A percentile compares a stretch with the other conserved stretches of the same genome.
These are phyloP conservation scores for Spergularia bocconei DNA, from an alignment of 148 eudicot species.

Conservation along the genomic window DNA sequence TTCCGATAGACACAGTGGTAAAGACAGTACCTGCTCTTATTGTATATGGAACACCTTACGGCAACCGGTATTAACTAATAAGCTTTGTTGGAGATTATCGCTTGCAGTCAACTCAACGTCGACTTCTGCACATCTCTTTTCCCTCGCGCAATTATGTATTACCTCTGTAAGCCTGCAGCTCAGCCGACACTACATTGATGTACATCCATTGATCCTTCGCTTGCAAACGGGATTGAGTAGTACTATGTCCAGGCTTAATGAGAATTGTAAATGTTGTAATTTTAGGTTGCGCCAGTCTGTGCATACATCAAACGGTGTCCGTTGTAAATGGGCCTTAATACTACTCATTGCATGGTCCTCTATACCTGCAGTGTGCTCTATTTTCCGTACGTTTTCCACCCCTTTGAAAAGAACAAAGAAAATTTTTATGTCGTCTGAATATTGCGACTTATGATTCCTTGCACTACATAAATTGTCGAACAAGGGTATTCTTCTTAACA, in stretches of 20 bases:
- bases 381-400: too few relatives aligned
- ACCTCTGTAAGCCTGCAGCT: not conserved
- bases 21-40: conserved; percentile 71
- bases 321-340: not conserved
- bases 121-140: not conserved
- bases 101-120: not conserved
- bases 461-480: too few relatives aligned
- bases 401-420: too few relatives aligned
- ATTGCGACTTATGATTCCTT: too few relatives aligned
- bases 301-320: not conserved
- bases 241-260: not conserved
- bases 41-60: conserved; percentile 82
- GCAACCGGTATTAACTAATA: conserved; percentile 50
- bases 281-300: not conserved
- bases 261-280: not conserved
- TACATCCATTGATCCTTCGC: not conserved
- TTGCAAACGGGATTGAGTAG: not conserved
- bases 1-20: conserved; percentile 81
- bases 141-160: not conserved
- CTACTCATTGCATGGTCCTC: too few relatives aligned
- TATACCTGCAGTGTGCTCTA: too few relatives aligned
- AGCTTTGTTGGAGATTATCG: not conserved
- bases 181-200: not conserved
- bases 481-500: too few relatives aligned
- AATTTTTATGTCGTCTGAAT: too few relatives aligned